Evolutionary conservation across 176 grass and related monocot genomes (phyloP).

Genomic region (Oryza officinalis): DNA sequence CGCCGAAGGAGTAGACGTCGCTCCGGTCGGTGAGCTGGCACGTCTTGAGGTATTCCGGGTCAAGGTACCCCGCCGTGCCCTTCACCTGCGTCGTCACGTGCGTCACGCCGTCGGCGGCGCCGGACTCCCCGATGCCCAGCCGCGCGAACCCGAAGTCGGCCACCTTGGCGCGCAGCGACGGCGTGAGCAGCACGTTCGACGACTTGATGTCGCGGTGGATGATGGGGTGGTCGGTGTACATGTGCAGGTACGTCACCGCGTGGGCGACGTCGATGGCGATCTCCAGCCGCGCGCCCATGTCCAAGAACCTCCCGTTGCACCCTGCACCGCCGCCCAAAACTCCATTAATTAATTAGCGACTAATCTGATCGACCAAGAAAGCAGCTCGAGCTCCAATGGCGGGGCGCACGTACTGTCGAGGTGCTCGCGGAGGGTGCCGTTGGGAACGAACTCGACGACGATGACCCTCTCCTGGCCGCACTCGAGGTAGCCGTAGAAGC

Average conservation of each 20-base stretch:
- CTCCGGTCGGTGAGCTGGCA: conserved; percentile 94
- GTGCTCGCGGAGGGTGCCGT: conserved; percentile 85
- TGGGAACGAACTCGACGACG: conserved; percentile 83
- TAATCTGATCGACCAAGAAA: background rate
- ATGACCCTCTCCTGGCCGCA: conserved; percentile 74
- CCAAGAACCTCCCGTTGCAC: conserved; percentile 48
- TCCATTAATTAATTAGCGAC: background rate
- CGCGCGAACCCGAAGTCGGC: conserved; percentile 93
- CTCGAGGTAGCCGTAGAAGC: conserved; percentile 81
- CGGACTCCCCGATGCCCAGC: conserved; percentile 45
- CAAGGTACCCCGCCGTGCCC: conserved; percentile 93
- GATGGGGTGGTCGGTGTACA: conserved; percentile 83
- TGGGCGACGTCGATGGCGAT: conserved; percentile 92
- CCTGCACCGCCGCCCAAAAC: conserved; percentile 30
- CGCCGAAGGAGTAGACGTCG: conserved; percentile 95
- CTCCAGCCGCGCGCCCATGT: conserved; percentile 59
- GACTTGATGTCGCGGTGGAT: conserved; percentile 99
- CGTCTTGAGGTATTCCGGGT: conserved; percentile 93
- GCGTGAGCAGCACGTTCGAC: conserved; percentile 90
- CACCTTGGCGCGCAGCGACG: conserved; percentile 86
- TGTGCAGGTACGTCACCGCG: conserved; percentile 93
- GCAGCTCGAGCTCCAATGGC: no score
- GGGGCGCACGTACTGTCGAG: conserved; percentile 54
- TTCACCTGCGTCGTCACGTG: conserved; percentile 86
- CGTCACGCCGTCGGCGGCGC: conserved; percentile 25